Evolutionary conservation across 805 yeast genomes (phyloP).

Genomic region (Yamadazyma insecticola): DNA sequence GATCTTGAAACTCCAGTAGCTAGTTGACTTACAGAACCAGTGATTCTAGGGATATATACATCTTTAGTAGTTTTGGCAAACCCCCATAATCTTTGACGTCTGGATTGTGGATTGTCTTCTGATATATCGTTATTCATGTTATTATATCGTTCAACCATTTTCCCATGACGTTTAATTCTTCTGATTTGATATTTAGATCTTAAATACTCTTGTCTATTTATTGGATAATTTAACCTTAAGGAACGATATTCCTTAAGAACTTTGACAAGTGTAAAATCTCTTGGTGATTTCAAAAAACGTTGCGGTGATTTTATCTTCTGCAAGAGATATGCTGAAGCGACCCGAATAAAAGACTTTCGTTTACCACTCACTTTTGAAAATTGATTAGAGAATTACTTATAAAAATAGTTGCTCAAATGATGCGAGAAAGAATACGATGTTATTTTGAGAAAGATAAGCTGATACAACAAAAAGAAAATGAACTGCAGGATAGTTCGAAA

Average conservation of each 20-base stretch:
- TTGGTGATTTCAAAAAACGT: no score
- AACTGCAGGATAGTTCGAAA: no score
- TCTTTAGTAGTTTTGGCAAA: conserved; percentile 54
- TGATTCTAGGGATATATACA: conserved; percentile 49
- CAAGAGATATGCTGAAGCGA: conserved; percentile 16
- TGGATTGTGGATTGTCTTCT: conserved; percentile 13
- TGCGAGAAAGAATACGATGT: no score
- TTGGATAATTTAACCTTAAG: conserved; percentile 15
- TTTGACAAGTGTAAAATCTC: no score
- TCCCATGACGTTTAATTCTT: conserved; percentile 15
- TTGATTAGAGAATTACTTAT: no score
- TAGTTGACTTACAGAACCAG: conserved; percentile 44
- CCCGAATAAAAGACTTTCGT: conserved; percentile 10
- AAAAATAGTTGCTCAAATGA: no score
- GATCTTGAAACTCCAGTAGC: conserved; percentile 44
- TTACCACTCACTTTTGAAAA: conserved; percentile 16
- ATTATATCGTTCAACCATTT: conserved; percentile 6
- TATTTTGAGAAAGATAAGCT: no score
- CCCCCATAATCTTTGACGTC: conserved; percentile 46
- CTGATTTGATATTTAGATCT: conserved; percentile 6
- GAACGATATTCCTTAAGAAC: not conserved
- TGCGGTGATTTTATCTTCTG: conserved; percentile 7
- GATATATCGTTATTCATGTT: not conserved
- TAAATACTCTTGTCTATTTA: conserved; percentile 7
- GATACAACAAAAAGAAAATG: no score